A percentile compares a stretch with the other conserved stretches of the same genome.
Conservation (phyloP, 148 eudicot species). For the Vaccinium vitisidaea region DNA sequence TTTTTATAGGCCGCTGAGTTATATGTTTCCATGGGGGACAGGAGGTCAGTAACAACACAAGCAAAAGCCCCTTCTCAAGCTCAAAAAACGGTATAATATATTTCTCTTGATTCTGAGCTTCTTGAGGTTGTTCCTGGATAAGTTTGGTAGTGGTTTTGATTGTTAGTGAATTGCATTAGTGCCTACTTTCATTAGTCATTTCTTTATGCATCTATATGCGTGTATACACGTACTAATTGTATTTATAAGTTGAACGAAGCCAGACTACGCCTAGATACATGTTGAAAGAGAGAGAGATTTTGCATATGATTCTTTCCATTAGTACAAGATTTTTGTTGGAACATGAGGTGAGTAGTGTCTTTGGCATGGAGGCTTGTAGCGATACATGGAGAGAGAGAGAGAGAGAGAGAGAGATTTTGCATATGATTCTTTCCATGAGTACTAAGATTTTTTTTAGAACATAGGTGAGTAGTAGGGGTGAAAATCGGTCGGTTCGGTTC, state of each 20-base stretch:
- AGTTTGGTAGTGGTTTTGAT: neutral
- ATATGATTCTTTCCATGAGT: too few species aligned
- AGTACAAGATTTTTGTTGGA: neutral
- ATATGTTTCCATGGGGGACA: constrained; percentile 33
- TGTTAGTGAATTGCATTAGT: neutral
- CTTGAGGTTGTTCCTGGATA: neutral
- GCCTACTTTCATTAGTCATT: neutral
- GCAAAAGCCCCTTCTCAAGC: constrained; percentile 64
- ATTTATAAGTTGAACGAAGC: neutral
- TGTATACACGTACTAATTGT: neutral
- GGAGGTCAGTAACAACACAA: constrained; percentile 49
- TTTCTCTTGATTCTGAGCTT: neutral
- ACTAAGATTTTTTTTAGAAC: too few species aligned
- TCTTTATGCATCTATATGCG: neutral
- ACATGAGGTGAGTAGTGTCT: neutral
- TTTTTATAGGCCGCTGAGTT: constrained; percentile 44
- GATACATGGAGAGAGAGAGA: too few species aligned
- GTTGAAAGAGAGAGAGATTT: neutral
- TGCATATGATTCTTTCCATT: neutral
- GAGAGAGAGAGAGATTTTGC: too few species aligned
- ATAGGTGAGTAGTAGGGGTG: too few species aligned
- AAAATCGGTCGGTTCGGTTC: too few species aligned
- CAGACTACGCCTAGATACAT: neutral
- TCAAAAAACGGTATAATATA: constrained; percentile 49
- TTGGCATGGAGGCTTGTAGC: neutral